Evolutionary conservation across 495 filamentous ascomycete species (phyloP).

Genomic region (Saxophila tyrrhenica): DNA sequence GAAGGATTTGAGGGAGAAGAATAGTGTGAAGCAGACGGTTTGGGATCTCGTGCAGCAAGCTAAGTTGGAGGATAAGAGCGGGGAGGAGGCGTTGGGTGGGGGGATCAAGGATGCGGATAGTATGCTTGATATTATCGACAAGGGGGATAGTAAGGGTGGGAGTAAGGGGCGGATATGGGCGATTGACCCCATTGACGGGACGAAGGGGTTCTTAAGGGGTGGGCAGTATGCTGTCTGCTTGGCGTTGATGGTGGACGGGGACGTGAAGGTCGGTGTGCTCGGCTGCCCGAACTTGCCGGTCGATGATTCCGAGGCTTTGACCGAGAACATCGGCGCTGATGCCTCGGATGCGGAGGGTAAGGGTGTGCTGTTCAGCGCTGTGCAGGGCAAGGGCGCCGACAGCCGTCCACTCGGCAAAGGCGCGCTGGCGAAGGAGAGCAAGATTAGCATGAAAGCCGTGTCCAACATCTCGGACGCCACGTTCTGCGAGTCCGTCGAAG

Average conservation of each 20-base stretch:
- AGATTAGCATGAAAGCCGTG: conserved; percentile 67
- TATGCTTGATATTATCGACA: conserved; percentile 81
- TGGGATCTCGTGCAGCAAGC: conserved; percentile 70
- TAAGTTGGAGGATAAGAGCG: conserved; percentile 54
- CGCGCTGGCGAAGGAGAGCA: conserved; percentile 44
- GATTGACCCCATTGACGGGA: conserved; percentile 94
- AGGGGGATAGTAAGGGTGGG: conserved; percentile 70
- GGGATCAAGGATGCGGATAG: conserved; percentile 52
- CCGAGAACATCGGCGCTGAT: conserved; percentile 53
- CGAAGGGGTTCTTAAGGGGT: conserved; percentile 92
- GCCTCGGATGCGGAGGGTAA: conserved; percentile 54
- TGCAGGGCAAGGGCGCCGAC: conserved; percentile 62
- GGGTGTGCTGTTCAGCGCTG: conserved; percentile 76
- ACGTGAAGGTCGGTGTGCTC: conserved; percentile 86
- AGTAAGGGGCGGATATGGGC: conserved; percentile 82
- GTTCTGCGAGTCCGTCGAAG: conserved; percentile 93
- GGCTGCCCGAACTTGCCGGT: conserved; percentile 91
- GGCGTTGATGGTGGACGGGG: conserved; percentile 82
- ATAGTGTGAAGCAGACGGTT: conserved; percentile 54
- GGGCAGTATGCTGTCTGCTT: conserved; percentile 96
- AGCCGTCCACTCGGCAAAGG: conserved; percentile 57
- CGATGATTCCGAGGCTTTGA: conserved; percentile 57
- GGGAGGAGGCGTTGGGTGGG: conserved; percentile 62
- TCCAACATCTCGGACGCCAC: conserved; percentile 64
- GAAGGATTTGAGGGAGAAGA: conserved; percentile 57